Percentiles rank a stretch among this genome's conserved stretches.
These are phyloP conservation scores for Simmondsia chinensis DNA, from an alignment of 148 eudicot genomes.

Conservation along the genomic window DNA sequence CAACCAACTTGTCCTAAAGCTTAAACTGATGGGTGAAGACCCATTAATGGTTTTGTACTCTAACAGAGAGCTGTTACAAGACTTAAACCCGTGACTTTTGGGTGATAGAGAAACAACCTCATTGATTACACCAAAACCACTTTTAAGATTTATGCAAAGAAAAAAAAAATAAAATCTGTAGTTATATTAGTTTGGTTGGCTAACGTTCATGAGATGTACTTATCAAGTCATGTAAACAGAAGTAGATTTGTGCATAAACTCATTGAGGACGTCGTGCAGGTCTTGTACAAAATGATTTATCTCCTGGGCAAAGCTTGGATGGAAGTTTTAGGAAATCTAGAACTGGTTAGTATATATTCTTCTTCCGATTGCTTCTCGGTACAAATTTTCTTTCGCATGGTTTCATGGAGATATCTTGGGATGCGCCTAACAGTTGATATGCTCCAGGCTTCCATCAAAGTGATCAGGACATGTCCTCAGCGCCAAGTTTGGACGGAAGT, in stretches of 20 bases:
- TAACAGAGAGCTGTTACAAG: too few relatives aligned
- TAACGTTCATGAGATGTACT: neutral
- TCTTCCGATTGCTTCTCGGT: neutral
- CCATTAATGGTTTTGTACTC: too few relatives aligned
- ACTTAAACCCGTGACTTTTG: too few relatives aligned
- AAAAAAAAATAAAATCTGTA: too few relatives aligned
- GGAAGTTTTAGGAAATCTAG: constrained; percentile 39
- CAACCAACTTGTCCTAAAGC: too few relatives aligned
- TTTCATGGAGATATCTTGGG: too few relatives aligned
- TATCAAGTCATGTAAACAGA: neutral
- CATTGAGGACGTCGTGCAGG: constrained; percentile 15
- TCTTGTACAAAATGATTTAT: constrained; percentile 26
- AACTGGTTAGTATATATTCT: constrained; percentile 18
- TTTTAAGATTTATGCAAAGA: too few relatives aligned
- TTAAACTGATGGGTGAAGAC: too few relatives aligned
- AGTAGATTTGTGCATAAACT: neutral
- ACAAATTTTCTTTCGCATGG: neutral
- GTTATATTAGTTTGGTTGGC: neutral
- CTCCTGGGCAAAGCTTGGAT: constrained; percentile 27
- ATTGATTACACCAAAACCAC: too few relatives aligned
- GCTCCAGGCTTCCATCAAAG: constrained; percentile 29
- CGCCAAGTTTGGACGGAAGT: constrained; percentile 30
- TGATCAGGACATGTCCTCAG: constrained; percentile 20
- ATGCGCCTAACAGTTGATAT: constrained; percentile 8
- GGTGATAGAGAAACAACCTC: too few relatives aligned